phyloP scores from a whole-genome alignment of 495 filamentous ascomycete species.

The Penicillium silybi region DNA sequence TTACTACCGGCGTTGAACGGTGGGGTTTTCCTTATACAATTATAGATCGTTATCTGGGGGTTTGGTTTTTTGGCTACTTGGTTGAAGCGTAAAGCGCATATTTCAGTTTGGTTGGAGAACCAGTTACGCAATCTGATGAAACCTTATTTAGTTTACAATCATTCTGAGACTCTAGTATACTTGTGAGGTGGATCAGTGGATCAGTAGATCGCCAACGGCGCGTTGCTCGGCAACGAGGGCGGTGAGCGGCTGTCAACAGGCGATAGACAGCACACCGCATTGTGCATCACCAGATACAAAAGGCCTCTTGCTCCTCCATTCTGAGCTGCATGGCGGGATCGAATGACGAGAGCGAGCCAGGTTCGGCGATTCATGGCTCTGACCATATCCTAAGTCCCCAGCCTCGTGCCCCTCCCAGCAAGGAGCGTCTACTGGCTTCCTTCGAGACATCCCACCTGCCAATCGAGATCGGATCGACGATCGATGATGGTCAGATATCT shows the following conservation, averaged over 20 bases:
- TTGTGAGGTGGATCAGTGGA: neutral
- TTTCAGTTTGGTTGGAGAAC: neutral
- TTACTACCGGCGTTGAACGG: neutral
- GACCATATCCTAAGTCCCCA: constrained; percentile 25
- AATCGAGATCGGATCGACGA: constrained; percentile 12
- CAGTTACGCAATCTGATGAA: neutral
- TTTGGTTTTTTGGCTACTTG: neutral
- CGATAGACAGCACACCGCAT: neutral
- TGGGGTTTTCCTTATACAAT: neutral
- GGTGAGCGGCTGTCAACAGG: neutral
- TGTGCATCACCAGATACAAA: neutral
- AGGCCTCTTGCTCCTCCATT: neutral
- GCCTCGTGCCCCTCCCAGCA: constrained; percentile 15
- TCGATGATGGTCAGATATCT: constrained; percentile 20
- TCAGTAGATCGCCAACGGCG: neutral
- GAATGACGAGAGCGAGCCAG: constrained; percentile 12
- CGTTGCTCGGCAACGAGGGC: constrained; percentile 6
- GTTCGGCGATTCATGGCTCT: constrained; percentile 7
- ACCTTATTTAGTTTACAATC: no score
- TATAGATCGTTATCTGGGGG: neutral
- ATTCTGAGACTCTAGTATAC: neutral
- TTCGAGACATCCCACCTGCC: constrained; percentile 20
- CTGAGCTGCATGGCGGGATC: constrained; percentile 18
- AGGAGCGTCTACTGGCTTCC: constrained; percentile 17
- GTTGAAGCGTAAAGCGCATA: neutral